Percentiles rank a stretch among this genome's conserved stretches.
These are phyloP conservation scores for Pythium grandisporangium DNA, from an alignment of 352 stramenopile species.

Conservation along the genomic window DNA sequence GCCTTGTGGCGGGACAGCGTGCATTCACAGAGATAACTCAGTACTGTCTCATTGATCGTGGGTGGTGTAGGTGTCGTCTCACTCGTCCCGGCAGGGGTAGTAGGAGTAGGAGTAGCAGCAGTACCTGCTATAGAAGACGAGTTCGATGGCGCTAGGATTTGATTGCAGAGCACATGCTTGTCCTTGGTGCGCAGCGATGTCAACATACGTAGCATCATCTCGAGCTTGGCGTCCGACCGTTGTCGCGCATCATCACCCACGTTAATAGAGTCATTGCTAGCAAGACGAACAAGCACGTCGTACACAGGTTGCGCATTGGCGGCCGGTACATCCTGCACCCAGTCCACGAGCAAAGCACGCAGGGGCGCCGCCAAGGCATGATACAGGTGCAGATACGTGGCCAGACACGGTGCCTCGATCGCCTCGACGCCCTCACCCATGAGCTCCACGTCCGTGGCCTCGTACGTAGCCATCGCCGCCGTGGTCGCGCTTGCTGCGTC, in stretches of 20 bases:
- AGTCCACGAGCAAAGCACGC: constrained; percentile 22
- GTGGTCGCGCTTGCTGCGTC: constrained; percentile 17
- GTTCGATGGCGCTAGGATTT: too few relatives aligned
- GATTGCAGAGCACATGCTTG: neutral
- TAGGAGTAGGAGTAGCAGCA: too few relatives aligned
- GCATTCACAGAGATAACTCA: constrained; percentile 37
- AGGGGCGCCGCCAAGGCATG: constrained; percentile 13
- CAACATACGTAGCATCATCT: constrained; percentile 25
- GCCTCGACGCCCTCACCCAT: constrained; percentile 36
- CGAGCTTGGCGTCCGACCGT: constrained; percentile 1
- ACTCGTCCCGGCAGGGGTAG: too few relatives aligned
- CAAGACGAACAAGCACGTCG: constrained; percentile 23
- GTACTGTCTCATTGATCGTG: constrained; percentile 15
- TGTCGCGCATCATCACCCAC: too few relatives aligned
- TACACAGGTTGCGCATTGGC: constrained; percentile 25
- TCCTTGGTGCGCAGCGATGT: too few relatives aligned
- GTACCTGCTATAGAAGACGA: too few relatives aligned
- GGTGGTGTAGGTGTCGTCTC: neutral
- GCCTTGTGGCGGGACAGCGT: constrained; percentile 29
- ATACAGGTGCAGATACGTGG: constrained; percentile 28
- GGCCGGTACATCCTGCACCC: constrained; percentile 33
- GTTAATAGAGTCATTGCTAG: too few relatives aligned
- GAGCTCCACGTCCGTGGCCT: constrained; percentile 18
- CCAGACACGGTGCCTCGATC: constrained; percentile 15
- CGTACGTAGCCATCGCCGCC: constrained; percentile 14